Conservation (phyloP, 2,329 filamentous ascomycete species). For the Aschersonia sp. region DNA sequence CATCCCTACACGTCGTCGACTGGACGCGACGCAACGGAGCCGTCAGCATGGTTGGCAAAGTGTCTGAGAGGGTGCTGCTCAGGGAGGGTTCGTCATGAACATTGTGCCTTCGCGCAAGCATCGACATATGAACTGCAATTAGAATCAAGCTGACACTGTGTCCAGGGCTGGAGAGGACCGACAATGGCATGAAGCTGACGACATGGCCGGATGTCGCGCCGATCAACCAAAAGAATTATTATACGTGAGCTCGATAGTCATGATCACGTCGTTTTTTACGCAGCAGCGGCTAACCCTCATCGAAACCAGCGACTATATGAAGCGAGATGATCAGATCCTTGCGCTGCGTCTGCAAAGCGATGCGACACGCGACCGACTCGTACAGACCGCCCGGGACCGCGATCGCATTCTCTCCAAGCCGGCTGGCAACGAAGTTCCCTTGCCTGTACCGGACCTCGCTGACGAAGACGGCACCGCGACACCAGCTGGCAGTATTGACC, state of each 20-base stretch:
- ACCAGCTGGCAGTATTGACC: slow-evolving; percentile 48
- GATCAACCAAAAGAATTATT: slow-evolving; percentile 99
- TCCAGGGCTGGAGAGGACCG: slow-evolving; percentile 80
- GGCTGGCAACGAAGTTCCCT: slow-evolving; percentile 49
- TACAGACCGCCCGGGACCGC: slow-evolving; percentile 74
- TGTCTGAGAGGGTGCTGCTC: slow-evolving; percentile 49
- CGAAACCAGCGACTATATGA: slow-evolving; percentile 78
- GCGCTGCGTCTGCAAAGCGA: slow-evolving; percentile 81
- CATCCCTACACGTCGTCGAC: no score
- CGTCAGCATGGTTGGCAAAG: slow-evolving; percentile 44
- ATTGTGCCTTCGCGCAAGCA: background rate
- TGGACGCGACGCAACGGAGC: background rate
- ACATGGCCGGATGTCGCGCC: slow-evolving; percentile 85
- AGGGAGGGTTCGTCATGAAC: slow-evolving; percentile 37
- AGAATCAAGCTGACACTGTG: slow-evolving; percentile 1
- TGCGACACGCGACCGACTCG: slow-evolving; percentile 68
- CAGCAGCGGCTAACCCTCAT: background rate
- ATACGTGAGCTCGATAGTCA: slow-evolving; percentile 52
- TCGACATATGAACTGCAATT: background rate
- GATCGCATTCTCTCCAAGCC: slow-evolving; percentile 72
- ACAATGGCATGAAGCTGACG: slow-evolving; percentile 94
- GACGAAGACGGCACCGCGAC: slow-evolving; percentile 42
- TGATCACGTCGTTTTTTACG: background rate
- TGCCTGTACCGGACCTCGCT: slow-evolving; percentile 43
- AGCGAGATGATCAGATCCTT: slow-evolving; percentile 91